Percentiles rank a stretch among this genome's conserved stretches.
These are phyloP conservation scores for Coleophoma cylindrospora DNA, from an alignment of 2,329 filamentous ascomycete species.

Conservation along the genomic window DNA sequence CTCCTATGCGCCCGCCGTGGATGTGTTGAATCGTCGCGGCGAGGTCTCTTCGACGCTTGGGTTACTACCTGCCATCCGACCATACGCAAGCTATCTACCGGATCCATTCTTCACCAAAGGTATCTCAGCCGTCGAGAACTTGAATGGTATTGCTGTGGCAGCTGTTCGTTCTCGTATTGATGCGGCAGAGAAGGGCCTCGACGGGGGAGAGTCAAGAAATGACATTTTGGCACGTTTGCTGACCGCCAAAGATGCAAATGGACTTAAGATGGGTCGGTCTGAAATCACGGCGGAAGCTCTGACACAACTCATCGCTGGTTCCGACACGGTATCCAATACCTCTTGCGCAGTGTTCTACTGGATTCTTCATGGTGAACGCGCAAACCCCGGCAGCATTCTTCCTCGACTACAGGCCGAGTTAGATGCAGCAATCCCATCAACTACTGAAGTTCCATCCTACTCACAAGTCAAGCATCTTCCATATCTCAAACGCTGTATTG, in stretches of 20 bases:
- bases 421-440: constrained; percentile 58
- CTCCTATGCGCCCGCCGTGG: constrained; percentile 69
- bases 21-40: constrained; percentile 82
- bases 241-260: constrained; percentile 76
- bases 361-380: constrained; percentile 39
- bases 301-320: constrained; percentile 77
- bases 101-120: constrained; percentile 75
- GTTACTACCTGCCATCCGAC: constrained; percentile 66
- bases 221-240: constrained; percentile 80
- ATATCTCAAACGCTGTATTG: constrained; percentile 35
- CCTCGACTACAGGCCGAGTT: constrained; percentile 67
- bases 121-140: constrained; percentile 65
- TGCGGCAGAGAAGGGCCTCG: constrained; percentile 46
- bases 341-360: constrained; percentile 79
- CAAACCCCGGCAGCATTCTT: constrained; percentile 58
- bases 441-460: constrained; percentile 39
- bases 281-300: constrained; percentile 83
- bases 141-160: constrained; percentile 82
- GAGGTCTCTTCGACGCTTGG: constrained; percentile 79
- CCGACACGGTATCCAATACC: constrained; percentile 71
- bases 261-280: constrained; percentile 66
- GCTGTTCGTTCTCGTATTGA: constrained; percentile 70
- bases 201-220: constrained; percentile 49
- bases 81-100: constrained; percentile 71
- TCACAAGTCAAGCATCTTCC: constrained; percentile 34